Conservation (phyloP, 352 stramenopile genomes). For the Pythium apleroticum region DNA sequence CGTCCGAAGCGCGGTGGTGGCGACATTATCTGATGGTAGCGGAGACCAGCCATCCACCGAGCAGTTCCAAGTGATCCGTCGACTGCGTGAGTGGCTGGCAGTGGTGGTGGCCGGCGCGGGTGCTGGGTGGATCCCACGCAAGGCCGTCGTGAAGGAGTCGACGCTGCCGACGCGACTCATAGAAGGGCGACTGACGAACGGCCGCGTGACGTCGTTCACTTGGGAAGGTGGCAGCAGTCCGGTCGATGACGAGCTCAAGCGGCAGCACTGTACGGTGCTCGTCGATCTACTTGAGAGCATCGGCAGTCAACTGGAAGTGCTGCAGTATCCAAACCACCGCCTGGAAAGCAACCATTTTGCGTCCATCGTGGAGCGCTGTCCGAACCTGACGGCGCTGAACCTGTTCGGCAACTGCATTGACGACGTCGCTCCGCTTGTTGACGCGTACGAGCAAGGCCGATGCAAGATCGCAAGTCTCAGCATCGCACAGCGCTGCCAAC, state of each 20-base stretch:
- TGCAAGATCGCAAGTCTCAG: slow-evolving; percentile 15
- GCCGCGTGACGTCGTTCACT: slow-evolving; percentile 3
- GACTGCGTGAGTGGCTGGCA: slow-evolving; percentile 12
- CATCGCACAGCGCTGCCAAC: background rate
- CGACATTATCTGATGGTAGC: background rate
- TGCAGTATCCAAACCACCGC: slow-evolving; percentile 3
- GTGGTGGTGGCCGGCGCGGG: slow-evolving; percentile 16
- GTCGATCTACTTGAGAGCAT: slow-evolving; percentile 9
- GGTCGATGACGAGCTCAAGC: background rate
- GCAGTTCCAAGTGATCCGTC: background rate
- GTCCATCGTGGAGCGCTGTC: slow-evolving; percentile 8
- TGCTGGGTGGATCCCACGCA: slow-evolving; percentile 16
- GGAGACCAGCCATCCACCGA: background rate
- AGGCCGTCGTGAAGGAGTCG: slow-evolving; percentile 3
- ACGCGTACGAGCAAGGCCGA: background rate
- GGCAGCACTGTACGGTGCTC: background rate
- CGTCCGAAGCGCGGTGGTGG: background rate
- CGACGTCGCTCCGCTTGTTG: slow-evolving; percentile 6
- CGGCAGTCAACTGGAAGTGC: slow-evolving; percentile 5
- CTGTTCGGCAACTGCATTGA: slow-evolving; percentile 7
- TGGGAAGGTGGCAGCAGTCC: slow-evolving; percentile 5
- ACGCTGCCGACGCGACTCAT: background rate
- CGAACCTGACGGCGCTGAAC: slow-evolving; percentile 12
- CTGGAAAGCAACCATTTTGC: slow-evolving; percentile 8
- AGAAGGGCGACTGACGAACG: background rate